phyloP scores from a whole-genome alignment of 306 rosid species.

The Alnus glutinosa region DNA sequence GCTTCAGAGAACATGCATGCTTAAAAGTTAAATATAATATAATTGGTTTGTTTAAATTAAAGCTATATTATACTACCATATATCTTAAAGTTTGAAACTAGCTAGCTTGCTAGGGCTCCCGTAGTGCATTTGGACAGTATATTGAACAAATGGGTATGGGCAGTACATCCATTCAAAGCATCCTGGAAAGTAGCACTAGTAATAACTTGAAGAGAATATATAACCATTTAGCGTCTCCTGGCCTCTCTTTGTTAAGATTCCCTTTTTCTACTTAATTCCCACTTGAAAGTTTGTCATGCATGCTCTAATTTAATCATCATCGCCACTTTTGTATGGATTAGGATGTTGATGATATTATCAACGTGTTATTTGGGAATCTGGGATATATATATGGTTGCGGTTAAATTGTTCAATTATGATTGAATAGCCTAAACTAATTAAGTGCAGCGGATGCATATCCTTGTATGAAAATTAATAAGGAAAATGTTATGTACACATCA shows the following conservation, averaged over 20 bases:
- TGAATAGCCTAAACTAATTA: too few species aligned
- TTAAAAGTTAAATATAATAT: neutral
- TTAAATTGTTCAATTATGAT: too few species aligned
- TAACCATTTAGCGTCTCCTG: neutral
- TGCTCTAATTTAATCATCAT: too few species aligned
- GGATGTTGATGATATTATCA: too few species aligned
- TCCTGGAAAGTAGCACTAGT: neutral
- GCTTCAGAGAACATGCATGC: neutral
- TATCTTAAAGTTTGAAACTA: neutral
- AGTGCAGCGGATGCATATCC: too few species aligned
- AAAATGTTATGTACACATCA: too few species aligned
- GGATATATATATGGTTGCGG: too few species aligned
- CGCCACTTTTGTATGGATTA: too few species aligned
- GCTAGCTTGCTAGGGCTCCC: neutral
- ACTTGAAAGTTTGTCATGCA: too few species aligned
- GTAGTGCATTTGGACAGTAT: neutral
- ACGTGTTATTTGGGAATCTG: too few species aligned
- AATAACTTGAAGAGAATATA: neutral
- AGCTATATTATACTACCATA: too few species aligned
- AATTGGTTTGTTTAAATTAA: neutral
- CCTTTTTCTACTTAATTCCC: neutral
- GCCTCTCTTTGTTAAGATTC: conserved; percentile 13
- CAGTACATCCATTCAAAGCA: neutral
- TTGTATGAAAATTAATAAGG: too few species aligned
- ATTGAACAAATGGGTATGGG: conserved; percentile 10